Base-by-base conservation (phyloP, 495 filamentous ascomycete species). In the Aspergillus nanangensis region DNA sequence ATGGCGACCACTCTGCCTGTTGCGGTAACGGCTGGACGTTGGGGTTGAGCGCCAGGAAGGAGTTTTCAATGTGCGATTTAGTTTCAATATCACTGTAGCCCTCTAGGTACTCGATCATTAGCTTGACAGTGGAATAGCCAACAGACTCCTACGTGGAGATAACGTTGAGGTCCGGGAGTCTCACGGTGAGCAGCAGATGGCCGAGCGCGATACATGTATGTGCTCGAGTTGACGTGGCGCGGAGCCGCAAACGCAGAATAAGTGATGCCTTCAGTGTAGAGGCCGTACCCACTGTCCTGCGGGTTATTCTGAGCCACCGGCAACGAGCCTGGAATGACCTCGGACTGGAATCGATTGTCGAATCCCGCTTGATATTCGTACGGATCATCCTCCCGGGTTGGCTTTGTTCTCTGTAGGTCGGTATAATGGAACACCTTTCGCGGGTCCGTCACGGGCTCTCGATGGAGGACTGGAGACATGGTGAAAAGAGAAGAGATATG, bases 261-360 rank as follows among this genome's bases (percentile, higher is more conserved):
- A 5, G 79, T 74, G 18, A 81, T 63, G 2, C 79, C 79, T 63
- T 84, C 81, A 13, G 79, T 79, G 51, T 82, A 76, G 15, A 83
- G 53, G 11, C 66, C 67, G 37, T 66, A 71, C 0, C 66, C 56
- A 22, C 45, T 33, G 18, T 65, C 62, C 19, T 69, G 67, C 8
- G 67, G 67, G 33, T 69, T 71, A 43, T 71, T 71, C 47, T 71
- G 67, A 2, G 61, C 67, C 8, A 60, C 61, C 7, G 67, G 67
- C 2, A 71, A 39, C 3, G 65, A 64, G 4, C 67, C 67, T 0
- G 67, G 67, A 24, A 71, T 67, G 15, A 68, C 60, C 41, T 71
- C 67, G 13, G 67, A 69, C 39, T 65, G 57, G 43, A 56, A 53
- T 21, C 66, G 60, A 47, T 69, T 71, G 19, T 66, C 68, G 49